These are phyloP conservation scores for Gnomoniopsis sp. DNA, from an alignment of 2,329 filamentous ascomycete species.

Conservation along the genomic window DNA sequence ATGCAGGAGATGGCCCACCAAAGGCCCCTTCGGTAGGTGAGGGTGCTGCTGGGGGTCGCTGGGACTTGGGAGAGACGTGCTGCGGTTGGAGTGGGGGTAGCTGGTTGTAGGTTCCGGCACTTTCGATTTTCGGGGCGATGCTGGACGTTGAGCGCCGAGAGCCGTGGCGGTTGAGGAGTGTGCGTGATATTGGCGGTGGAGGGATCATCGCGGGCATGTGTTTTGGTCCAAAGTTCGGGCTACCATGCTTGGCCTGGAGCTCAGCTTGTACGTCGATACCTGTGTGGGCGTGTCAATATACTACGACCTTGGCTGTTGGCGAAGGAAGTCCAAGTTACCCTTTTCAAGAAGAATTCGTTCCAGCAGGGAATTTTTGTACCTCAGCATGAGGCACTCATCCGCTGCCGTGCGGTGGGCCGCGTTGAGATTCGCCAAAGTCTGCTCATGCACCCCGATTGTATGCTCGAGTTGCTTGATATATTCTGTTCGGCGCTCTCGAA, in stretches of 20 bases:
- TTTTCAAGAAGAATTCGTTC: conserved; percentile 96
- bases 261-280: conserved; percentile 97
- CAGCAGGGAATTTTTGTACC: conserved; percentile 95
- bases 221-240: conserved; percentile 72
- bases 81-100: conserved; percentile 39
- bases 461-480: conserved; percentile 99
- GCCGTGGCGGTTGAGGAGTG: conserved; percentile 76
- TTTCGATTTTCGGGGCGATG: conserved; percentile 71
- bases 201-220: conserved; percentile 67
- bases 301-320: neutral
- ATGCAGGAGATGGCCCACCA: conserved; percentile 36
- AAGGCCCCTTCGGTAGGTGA: conserved; percentile 56
- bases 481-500: conserved; percentile 92
- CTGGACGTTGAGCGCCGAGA: conserved; percentile 68
- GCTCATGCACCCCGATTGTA: conserved; percentile 95
- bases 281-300: conserved; percentile 30
- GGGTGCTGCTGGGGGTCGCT: conserved; percentile 76
- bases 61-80: conserved; percentile 57
- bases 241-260: conserved; percentile 86
- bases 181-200: conserved; percentile 73
- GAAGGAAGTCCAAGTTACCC: conserved; percentile 48
- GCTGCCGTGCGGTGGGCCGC: conserved; percentile 91
- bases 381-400: conserved; percentile 95
- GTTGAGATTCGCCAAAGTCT: conserved; percentile 87
- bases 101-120: conserved; percentile 33